A percentile compares a stretch with the other conserved stretches of the same genome.
phyloP scores from a whole-genome alignment of 1,284 basidiomycete species.

The Sporisorium graminicola region DNA sequence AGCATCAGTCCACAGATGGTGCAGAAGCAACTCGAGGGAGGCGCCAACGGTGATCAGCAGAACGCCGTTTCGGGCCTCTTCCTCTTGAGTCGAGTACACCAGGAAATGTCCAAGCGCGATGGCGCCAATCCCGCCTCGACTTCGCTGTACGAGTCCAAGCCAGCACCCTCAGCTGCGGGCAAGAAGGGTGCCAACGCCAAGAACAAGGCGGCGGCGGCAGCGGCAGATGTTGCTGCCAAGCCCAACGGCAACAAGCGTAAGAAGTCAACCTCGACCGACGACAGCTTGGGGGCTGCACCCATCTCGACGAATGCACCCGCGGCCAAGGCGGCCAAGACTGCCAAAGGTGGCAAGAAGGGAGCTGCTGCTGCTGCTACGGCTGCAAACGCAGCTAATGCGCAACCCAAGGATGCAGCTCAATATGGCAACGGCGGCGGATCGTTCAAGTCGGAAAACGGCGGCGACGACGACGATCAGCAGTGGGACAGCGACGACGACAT shows the following conservation, averaged over 20 bases:
- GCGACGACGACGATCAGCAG: constrained; percentile 59
- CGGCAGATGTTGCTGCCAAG: constrained; percentile 19
- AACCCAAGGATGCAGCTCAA: constrained; percentile 56
- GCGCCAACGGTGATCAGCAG: constrained; percentile 44
- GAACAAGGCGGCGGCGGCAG: neutral
- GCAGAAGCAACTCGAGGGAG: constrained; percentile 25
- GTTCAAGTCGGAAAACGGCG: constrained; percentile 71
- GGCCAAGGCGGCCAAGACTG: constrained; percentile 50
- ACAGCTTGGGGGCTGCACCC: constrained; percentile 4
- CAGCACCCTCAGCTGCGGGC: constrained; percentile 6
- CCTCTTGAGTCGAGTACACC: constrained; percentile 90
- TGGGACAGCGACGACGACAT: constrained; percentile 40
- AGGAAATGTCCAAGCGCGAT: constrained; percentile 94
- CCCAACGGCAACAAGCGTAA: constrained; percentile 59
- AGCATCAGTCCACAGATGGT: constrained; percentile 55
- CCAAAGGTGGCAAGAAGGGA: constrained; percentile 71
- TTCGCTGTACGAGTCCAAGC: constrained; percentile 44
- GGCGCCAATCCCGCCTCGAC: constrained; percentile 70
- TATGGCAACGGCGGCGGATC: constrained; percentile 13
- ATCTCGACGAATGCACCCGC: constrained; percentile 22
- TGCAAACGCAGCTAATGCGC: constrained; percentile 7
- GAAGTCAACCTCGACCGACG: constrained; percentile 42
- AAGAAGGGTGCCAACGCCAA: constrained; percentile 24
- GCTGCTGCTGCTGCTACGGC: constrained; percentile 27
- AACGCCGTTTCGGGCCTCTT: constrained; percentile 78